Evolutionary conservation across 2,329 filamentous ascomycete species (phyloP).

Genomic region (Monilinia fructicola): DNA sequence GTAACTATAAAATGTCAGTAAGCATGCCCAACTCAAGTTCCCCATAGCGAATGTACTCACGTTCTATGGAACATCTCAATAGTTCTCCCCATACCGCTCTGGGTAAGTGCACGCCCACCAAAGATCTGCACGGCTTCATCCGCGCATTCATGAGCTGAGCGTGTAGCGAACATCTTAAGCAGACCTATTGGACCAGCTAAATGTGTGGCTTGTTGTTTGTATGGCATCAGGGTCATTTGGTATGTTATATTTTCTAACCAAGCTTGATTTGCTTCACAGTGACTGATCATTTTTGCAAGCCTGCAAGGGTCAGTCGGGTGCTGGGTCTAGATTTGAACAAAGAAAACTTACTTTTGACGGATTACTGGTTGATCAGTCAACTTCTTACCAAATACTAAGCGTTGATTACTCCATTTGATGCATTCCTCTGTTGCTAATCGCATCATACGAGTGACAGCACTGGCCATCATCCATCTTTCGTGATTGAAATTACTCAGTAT

Average conservation of each 20-base stretch:
- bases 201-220: conserved; percentile 70
- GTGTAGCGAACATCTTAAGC: conserved; percentile 75
- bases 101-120: conserved; percentile 76
- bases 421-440: conserved; percentile 77
- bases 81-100: conserved; percentile 77
- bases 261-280: conserved; percentile 77
- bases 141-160: conserved; percentile 77
- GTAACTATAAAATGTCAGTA: conserved; percentile 28
- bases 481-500: conserved; percentile 90
- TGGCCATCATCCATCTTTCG: conserved; percentile 73
- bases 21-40: too few species aligned
- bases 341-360: conserved; percentile 63
- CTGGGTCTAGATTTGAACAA: neutral
- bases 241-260: conserved; percentile 84
- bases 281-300: conserved; percentile 83
- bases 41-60: conserved; percentile 41
- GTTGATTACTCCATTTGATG: conserved; percentile 85
- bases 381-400: conserved; percentile 78
- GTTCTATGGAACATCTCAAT: conserved; percentile 84
- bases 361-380: conserved; percentile 83
- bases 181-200: conserved; percentile 80
- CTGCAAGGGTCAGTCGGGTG: conserved; percentile 42
- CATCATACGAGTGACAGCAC: conserved; percentile 60
- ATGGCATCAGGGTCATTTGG: conserved; percentile 85
- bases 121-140: conserved; percentile 85